A percentile compares a stretch with the other conserved stretches of the same genome.
phyloP scores from a whole-genome alignment of 106 monocot genomes.

The Phalaenopsis equestris region DNA sequence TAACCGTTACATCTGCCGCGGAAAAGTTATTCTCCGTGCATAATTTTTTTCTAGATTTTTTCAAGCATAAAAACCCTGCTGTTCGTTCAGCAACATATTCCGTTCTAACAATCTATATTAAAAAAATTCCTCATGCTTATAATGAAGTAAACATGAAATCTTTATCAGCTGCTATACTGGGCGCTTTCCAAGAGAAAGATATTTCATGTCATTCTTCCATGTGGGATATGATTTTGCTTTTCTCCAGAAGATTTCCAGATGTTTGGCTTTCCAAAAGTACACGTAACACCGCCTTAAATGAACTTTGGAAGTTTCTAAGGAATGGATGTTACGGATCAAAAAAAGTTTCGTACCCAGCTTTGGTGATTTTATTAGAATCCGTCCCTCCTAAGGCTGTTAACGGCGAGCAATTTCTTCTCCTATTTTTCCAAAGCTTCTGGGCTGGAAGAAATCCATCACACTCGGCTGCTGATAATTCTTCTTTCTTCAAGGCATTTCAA shows the following conservation, averaged over 20 bases:
- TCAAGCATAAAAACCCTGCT: slow-evolving; percentile 57
- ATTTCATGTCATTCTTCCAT: slow-evolving; percentile 83
- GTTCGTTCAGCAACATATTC: slow-evolving; percentile 84
- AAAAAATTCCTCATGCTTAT: slow-evolving; percentile 55
- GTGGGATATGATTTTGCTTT: slow-evolving; percentile 88
- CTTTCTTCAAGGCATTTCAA: slow-evolving; percentile 56
- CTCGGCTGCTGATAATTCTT: slow-evolving; percentile 27
- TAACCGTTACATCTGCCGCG: slow-evolving; percentile 35
- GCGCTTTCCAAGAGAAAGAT: slow-evolving; percentile 84
- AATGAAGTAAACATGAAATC: slow-evolving; percentile 54
- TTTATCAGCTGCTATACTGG: slow-evolving; percentile 60
- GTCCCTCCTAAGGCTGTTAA: slow-evolving; percentile 44
- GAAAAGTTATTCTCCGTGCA: slow-evolving; percentile 58
- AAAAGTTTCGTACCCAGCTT: slow-evolving; percentile 61
- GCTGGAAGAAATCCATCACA: slow-evolving; percentile 51
- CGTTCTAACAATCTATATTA: slow-evolving; percentile 51
- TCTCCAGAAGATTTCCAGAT: slow-evolving; percentile 62
- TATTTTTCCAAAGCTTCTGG: slow-evolving; percentile 79
- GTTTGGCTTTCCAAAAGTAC: slow-evolving; percentile 54
- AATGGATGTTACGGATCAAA: slow-evolving; percentile 90
- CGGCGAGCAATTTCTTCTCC: slow-evolving; percentile 48
- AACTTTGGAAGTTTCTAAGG: slow-evolving; percentile 64
- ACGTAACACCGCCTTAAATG: slow-evolving; percentile 42
- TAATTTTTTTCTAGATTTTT: slow-evolving; percentile 66
- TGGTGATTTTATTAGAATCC: slow-evolving; percentile 59